phyloP scores from a whole-genome alignment of 495 filamentous ascomycete species.

The Schizothecium vesticola region DNA sequence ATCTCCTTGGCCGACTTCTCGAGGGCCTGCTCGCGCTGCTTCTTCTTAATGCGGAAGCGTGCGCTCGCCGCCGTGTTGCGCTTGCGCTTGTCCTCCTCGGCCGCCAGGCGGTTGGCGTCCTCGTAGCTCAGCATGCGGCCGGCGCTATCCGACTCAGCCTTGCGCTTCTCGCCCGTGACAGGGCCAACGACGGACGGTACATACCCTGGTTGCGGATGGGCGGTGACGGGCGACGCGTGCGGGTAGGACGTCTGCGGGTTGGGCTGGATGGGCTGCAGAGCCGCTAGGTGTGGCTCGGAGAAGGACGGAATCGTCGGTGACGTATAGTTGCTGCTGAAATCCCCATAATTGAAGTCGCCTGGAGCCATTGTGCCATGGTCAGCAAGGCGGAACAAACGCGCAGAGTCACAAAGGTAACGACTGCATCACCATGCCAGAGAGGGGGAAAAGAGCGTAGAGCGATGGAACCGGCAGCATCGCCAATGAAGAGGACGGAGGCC shows the following conservation, averaged over 20 bases:
- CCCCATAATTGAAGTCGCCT: constrained; percentile 47
- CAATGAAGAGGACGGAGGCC: constrained; percentile 27
- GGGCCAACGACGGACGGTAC: constrained; percentile 31
- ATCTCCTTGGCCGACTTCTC: constrained; percentile 89
- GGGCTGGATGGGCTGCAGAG: constrained; percentile 46
- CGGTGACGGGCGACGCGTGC: constrained; percentile 28
- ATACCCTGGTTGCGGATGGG: constrained; percentile 41
- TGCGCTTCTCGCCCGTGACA: constrained; percentile 49
- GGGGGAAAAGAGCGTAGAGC: constrained; percentile 9
- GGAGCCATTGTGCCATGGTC: constrained; percentile 45
- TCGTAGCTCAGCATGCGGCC: constrained; percentile 49
- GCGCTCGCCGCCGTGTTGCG: constrained; percentile 94
- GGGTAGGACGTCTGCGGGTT: constrained; percentile 34
- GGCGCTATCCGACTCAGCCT: constrained; percentile 38
- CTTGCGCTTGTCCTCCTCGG: constrained; percentile 95
- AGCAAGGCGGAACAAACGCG: constrained; percentile 16
- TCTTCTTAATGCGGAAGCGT: constrained; percentile 98
- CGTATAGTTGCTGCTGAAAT: constrained; percentile 42
- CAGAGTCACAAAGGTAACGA: constrained; percentile 9
- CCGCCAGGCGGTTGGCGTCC: constrained; percentile 67
- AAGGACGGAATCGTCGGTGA: constrained; percentile 43
- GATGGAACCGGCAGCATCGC: constrained; percentile 17
- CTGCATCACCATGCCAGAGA: constrained; percentile 7
- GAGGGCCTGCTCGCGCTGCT: constrained; percentile 91
- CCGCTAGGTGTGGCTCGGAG: constrained; percentile 34